A percentile compares a stretch with the other conserved stretches of the same genome.
phyloP scores from a whole-genome alignment of 345 rosid species.

The Salix viminalis region DNA sequence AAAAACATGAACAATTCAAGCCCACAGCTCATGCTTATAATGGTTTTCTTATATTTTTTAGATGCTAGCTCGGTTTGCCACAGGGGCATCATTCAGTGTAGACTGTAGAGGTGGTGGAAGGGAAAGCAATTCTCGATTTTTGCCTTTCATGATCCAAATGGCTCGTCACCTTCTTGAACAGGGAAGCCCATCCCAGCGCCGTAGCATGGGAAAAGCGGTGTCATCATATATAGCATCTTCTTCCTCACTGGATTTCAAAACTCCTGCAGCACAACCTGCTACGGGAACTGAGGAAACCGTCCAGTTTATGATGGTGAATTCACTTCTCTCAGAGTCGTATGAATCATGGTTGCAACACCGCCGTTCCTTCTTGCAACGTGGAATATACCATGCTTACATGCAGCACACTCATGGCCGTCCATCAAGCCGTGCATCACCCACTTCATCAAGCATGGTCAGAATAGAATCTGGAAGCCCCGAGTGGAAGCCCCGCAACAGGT shows the following conservation, averaged over 20 bases:
- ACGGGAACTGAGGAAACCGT: constrained; percentile 77
- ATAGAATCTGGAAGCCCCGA: constrained; percentile 43
- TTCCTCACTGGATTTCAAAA: constrained; percentile 47
- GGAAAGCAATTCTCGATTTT: constrained; percentile 95
- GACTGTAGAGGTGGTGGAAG: constrained; percentile 94
- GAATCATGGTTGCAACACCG: constrained; percentile 92
- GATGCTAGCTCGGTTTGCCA: constrained; percentile 99
- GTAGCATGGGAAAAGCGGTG: constrained; percentile 71
- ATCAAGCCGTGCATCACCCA: constrained; percentile 31
- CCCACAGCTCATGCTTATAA: too few species aligned
- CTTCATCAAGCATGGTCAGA: constrained; percentile 24
- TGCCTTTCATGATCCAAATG: constrained; percentile 94
- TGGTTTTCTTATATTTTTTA: constrained; percentile 10
- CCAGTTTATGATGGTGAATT: constrained; percentile 97
- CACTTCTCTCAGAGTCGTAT: constrained; percentile 84
- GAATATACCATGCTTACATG: constrained; percentile 86
- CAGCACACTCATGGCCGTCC: constrained; percentile 79
- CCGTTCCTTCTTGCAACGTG: constrained; percentile 74
- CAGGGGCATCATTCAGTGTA: constrained; percentile 87
- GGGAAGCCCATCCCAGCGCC: constrained; percentile 70
- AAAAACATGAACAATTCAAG: too few species aligned
- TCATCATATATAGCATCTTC: constrained; percentile 64
- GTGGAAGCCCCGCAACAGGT: constrained; percentile 29
- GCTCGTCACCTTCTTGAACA: constrained; percentile 93
- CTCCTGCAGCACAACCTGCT: constrained; percentile 51